Evolutionary conservation across 1,284 basidiomycete species (phyloP).

Genomic region (Moniliella sp.): DNA sequence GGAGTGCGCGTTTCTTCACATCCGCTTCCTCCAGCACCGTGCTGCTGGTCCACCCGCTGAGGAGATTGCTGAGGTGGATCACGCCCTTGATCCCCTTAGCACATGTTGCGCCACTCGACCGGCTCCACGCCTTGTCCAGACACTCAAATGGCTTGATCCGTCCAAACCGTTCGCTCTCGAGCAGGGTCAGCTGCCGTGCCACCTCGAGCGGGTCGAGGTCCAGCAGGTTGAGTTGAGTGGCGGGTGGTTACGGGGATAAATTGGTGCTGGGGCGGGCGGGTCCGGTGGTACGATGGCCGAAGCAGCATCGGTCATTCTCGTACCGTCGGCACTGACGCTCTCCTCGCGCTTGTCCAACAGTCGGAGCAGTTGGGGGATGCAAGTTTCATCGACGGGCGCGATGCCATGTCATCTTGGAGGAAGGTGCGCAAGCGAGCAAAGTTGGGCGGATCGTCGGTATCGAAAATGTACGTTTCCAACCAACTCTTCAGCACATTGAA

Average conservation of each 20-base stretch:
- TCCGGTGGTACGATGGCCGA: no score
- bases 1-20: constrained; percentile 53
- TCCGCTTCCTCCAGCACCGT: constrained; percentile 66
- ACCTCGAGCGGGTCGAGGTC: constrained; percentile 76
- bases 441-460: constrained; percentile 29
- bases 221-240: constrained; percentile 58
- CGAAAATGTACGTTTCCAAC: constrained; percentile 35
- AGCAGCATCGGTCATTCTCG: no score
- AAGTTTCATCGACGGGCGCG: constrained; percentile 10
- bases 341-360: constrained; percentile 29
- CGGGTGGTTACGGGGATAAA: no score
- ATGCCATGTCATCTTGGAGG: constrained; percentile 24
- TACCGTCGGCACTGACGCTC: no score
- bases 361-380: constrained; percentile 26
- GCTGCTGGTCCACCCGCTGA: constrained; percentile 82
- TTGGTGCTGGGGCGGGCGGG: no score
- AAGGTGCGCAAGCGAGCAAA: constrained; percentile 31
- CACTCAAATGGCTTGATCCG: constrained; percentile 78
- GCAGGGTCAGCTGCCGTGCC: constrained; percentile 75
- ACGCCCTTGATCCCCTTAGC: constrained; percentile 63
- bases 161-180: constrained; percentile 70
- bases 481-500: constrained; percentile 36
- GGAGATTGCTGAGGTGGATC: constrained; percentile 73
- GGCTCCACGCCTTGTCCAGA: constrained; percentile 40
- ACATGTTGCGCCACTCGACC: constrained; percentile 8